Base-by-base conservation (phyloP, 345 rosid genomes). In the Melastoma malabathricum region DNA sequence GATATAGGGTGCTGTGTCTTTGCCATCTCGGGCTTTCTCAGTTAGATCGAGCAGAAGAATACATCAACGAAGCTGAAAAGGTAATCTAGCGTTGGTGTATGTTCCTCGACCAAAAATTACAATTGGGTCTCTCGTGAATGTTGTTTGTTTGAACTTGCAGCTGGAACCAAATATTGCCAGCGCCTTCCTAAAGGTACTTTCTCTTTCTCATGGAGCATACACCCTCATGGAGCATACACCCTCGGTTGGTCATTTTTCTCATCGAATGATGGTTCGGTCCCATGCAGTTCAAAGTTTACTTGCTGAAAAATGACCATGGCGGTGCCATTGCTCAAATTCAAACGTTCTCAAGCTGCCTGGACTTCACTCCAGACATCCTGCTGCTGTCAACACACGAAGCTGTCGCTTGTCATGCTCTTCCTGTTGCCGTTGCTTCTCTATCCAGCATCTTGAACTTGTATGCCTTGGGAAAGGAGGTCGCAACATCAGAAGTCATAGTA, bases 331-430 rank as follows among this genome's bases (percentile, higher is more conserved):
- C 59, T 63, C 98, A 92, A 78, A 77, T 92, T 47, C 82, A 75
- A 50, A 77, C 74, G 45, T 82, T 92, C 89, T 68, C 67, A 31
- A 54, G 69, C 46, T 82, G 88, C 75, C 80, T 77, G 39, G 97
- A 84, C 63, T 92, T 84, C 68, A 70, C 84, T 62, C 81, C 97
- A 43, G 90, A 87, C 53, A 87, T 74, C 68, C 74, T 92, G 44
- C 75, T 76, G 61, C 94, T 92, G 23, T 59, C 98, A 62, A 95
- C 97, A 2, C 98, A 92, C 71, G 98, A 92, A 77, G 97, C 98
- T 66, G 66, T 92, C 48, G 93, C 98, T 70, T 92, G 80, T 51
- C 80, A 56, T 50, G 83, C 83, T 49, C 82, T 79, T 70, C 67
- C 76, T 13, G 81, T 84, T 59, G 98, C 97, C 15, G 76, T 72